A percentile compares a stretch with the other conserved stretches of the same genome.
Conservation (phyloP, 2,329 filamentous ascomycete species). For the Pseudogymnoascus sp. region DNA sequence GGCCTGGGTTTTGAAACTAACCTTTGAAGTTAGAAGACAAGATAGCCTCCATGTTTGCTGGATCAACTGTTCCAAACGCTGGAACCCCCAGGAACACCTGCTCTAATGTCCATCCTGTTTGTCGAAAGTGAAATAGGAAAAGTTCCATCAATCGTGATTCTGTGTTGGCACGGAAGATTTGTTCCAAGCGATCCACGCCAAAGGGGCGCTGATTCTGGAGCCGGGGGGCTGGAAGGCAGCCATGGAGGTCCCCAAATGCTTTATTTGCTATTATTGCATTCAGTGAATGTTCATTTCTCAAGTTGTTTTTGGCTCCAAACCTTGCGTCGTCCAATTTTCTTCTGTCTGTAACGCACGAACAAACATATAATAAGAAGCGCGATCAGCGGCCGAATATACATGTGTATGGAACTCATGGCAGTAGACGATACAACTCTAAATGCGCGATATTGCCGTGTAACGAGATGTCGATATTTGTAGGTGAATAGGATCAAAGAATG, state of each 20-base stretch:
- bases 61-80: conserved; percentile 24
- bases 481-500: not conserved
- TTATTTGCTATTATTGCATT: not conserved
- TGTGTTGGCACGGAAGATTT: conserved; percentile 27
- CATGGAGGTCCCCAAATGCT: conserved; percentile 4
- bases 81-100: conserved; percentile 24
- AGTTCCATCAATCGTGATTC: conserved; percentile 27
- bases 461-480: not conserved
- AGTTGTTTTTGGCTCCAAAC: not conserved
- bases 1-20: not conserved
- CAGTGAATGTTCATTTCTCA: not conserved
- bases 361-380: not conserved
- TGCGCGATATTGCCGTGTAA: not conserved
- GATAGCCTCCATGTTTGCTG: conserved; percentile 23
- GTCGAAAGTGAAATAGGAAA: conserved; percentile 26
- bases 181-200: conserved; percentile 28
- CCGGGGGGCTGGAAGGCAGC: conserved; percentile 18
- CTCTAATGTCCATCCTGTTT: conserved; percentile 12
- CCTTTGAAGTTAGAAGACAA: conserved; percentile 21
- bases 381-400: not conserved
- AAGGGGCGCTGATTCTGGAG: conserved; percentile 26
- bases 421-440: not conserved
- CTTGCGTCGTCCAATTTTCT: not conserved
- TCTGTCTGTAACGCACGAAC: not conserved
- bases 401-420: not conserved